Evolutionary conservation across 2,329 filamentous ascomycete genomes (phyloP).

Genomic region (Cladophialophora immunda): DNA sequence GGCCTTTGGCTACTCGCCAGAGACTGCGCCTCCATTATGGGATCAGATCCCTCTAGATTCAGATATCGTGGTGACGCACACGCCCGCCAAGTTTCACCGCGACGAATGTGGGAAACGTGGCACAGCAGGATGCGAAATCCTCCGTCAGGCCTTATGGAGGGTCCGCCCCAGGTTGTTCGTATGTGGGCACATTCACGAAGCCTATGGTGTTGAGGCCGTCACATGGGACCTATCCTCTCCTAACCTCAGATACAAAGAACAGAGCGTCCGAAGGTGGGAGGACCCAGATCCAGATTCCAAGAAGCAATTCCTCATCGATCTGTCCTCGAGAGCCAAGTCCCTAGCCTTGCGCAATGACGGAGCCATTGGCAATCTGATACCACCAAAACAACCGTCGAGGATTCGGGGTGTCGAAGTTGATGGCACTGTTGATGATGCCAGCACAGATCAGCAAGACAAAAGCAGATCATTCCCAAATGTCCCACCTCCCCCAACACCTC

Average conservation of each 20-base stretch:
- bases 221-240: constrained; percentile 52
- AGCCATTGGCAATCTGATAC: constrained; percentile 16
- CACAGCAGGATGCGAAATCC: constrained; percentile 59
- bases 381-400: constrained; percentile 22
- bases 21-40: constrained; percentile 58
- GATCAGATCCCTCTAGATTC: constrained; percentile 58
- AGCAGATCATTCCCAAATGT: constrained; percentile 40
- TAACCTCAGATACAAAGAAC: constrained; percentile 45
- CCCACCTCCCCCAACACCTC: constrained; percentile 14
- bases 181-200: constrained; percentile 68
- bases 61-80: constrained; percentile 66
- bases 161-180: constrained; percentile 62
- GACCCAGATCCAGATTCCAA: constrained; percentile 60
- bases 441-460: constrained; percentile 44
- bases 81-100: constrained; percentile 60
- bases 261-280: constrained; percentile 49
- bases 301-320: constrained; percentile 63
- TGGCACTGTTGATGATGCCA: constrained; percentile 17
- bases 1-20: constrained; percentile 64
- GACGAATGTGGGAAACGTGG: constrained; percentile 49
- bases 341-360: constrained; percentile 31
- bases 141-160: constrained; percentile 55
- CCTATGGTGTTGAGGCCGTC: constrained; percentile 62
- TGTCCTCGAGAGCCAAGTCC: constrained; percentile 46
- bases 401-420: constrained; percentile 33